Conservation (phyloP, 176 grass and related monocot genomes). For the Pontederia paniculata region DNA sequence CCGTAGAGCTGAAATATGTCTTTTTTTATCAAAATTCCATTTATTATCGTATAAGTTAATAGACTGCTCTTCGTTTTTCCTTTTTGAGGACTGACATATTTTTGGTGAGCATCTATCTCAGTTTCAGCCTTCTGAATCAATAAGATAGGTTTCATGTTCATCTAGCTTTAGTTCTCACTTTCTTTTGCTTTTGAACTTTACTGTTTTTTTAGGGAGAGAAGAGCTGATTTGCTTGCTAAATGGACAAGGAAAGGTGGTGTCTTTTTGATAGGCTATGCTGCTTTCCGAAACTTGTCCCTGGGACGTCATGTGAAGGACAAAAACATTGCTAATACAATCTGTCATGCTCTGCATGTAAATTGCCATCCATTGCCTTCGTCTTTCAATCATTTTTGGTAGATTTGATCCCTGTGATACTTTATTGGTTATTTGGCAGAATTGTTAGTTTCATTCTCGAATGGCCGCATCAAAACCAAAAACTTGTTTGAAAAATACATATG, state of each 20-base stretch:
- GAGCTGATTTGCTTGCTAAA: constrained; percentile 61
- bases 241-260: constrained; percentile 83
- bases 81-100: no score
- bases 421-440: background rate
- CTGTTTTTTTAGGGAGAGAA: constrained; percentile 42
- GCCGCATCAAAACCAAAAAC: no score
- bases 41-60: no score
- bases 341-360: constrained; percentile 62
- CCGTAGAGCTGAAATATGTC: no score
- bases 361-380: constrained; percentile 1
- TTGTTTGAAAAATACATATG: no score
- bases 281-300: constrained; percentile 82
- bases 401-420: background rate
- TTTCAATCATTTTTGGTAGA: background rate
- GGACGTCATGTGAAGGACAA: constrained; percentile 68
- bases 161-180: constrained; percentile 10
- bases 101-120: no score
- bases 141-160: background rate
- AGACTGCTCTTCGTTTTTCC: no score
- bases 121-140: background rate
- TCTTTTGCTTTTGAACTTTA: background rate
- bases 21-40: no score
- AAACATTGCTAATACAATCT: constrained; percentile 55
- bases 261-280: constrained; percentile 89
- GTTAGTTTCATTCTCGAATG: background rate